Evolutionary conservation across 2,329 filamentous ascomycete genomes (phyloP).

Genomic region (Colletotrichum sp.): DNA sequence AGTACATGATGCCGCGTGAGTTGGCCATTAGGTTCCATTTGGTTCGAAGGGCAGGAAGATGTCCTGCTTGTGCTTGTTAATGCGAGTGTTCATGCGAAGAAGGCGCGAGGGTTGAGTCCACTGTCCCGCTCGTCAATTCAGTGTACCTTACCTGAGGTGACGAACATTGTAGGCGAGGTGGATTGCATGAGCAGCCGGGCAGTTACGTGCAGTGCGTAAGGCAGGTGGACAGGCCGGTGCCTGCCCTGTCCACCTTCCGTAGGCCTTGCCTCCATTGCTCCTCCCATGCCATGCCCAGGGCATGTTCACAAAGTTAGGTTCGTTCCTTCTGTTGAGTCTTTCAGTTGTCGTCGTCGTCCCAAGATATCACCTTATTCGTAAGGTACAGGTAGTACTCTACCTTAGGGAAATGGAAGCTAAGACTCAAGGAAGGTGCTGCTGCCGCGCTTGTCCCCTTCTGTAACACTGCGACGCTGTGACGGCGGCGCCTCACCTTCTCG

Average conservation of each 20-base stretch:
- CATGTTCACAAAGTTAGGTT: not conserved
- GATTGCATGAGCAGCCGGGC: not conserved
- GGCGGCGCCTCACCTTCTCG: slow-evolving; percentile 7
- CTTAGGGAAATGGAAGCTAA: not conserved
- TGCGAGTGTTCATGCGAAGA: not conserved
- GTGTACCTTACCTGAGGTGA: not conserved
- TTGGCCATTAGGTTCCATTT: not conserved
- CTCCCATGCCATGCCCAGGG: not conserved
- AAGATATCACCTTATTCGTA: not conserved
- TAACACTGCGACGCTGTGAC: slow-evolving; percentile 19
- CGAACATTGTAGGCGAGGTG: not conserved
- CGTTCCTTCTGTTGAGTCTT: not conserved
- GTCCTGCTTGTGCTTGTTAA: not conserved
- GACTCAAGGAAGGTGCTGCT: not conserved
- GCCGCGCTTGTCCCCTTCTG: slow-evolving; percentile 13
- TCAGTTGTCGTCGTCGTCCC: not conserved
- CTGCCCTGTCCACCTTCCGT: not conserved
- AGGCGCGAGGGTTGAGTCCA: not conserved
- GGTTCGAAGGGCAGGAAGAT: not conserved
- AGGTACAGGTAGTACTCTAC: not conserved
- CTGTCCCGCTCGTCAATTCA: not conserved
- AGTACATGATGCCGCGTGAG: not conserved
- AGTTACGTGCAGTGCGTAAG: not conserved
- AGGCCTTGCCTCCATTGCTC: not conserved
- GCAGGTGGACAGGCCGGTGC: not conserved